Conservation (phyloP, 176 grass and related monocot genomes). For the Oropetium thomaeum region DNA sequence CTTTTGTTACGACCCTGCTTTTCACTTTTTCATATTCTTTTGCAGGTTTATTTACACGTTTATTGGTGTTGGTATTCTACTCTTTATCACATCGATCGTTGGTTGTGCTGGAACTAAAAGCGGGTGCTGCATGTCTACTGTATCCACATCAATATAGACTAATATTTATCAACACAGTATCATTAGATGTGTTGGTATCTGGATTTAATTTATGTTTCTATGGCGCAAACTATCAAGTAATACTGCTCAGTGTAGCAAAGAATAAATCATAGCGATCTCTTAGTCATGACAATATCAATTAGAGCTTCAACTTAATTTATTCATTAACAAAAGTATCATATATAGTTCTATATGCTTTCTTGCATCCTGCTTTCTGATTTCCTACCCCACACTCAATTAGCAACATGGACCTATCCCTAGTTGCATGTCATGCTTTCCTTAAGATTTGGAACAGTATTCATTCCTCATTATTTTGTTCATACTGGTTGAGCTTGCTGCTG, state of each 20-base stretch:
- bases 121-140: conserved; percentile 78
- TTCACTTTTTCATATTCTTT: neutral
- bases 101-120: conserved; percentile 69
- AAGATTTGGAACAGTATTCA: conserved; percentile 65
- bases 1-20: neutral
- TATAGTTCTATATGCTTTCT: conserved; percentile 6
- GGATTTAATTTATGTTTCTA: neutral
- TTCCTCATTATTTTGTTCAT: conserved; percentile 83
- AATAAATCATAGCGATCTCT: neutral
- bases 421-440: conserved; percentile 51
- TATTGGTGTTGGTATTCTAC: conserved; percentile 63
- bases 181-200: neutral
- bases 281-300: neutral
- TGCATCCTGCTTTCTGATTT: neutral
- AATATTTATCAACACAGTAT: conserved; percentile 12
- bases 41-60: conserved; percentile 81
- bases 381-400: neutral
- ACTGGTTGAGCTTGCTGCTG: conserved; percentile 76
- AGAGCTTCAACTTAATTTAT: neutral
- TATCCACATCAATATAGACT: conserved; percentile 46
- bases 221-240: conserved; percentile 1
- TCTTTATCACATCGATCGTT: conserved; percentile 69
- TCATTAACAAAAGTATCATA: neutral
- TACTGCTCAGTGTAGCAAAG: conserved; percentile 1
- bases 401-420: conserved; percentile 2